Conservation (phyloP, 176 grass and related monocot species). For the Raddia distichophylla region DNA sequence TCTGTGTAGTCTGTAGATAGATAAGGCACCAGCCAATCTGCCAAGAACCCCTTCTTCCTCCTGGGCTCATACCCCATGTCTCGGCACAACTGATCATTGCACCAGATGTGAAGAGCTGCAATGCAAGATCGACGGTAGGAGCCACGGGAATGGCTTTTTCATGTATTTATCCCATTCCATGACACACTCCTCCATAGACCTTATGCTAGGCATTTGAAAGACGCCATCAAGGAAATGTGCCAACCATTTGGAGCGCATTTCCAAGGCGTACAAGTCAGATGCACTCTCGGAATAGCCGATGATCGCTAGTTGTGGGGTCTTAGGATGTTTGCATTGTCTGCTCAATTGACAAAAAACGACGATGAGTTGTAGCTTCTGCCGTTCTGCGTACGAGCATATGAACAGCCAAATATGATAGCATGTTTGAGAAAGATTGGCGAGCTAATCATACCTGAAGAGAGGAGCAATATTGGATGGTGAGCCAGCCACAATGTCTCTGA, state of each 20-base stretch:
- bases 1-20: slow-evolving; percentile 29
- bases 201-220: slow-evolving; percentile 38
- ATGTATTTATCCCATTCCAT: slow-evolving; percentile 8
- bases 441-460: slow-evolving; percentile 37
- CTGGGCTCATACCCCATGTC: slow-evolving; percentile 39
- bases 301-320: slow-evolving; percentile 36
- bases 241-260: slow-evolving; percentile 45
- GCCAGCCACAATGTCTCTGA: slow-evolving; percentile 40
- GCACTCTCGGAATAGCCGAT: slow-evolving; percentile 31
- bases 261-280: not conserved
- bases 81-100: slow-evolving; percentile 33
- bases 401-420: not conserved
- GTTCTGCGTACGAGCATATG: not conserved
- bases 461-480: slow-evolving; percentile 43
- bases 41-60: slow-evolving; percentile 44
- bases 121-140: not conserved
- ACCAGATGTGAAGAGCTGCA: slow-evolving; percentile 17
- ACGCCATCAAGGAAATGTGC: slow-evolving; percentile 32
- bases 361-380: not conserved
- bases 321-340: slow-evolving; percentile 47
- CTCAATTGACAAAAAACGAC: not conserved
- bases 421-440: not conserved
- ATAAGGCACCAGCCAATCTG: slow-evolving; percentile 30
- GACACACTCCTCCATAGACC: slow-evolving; percentile 28
- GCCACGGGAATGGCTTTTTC: not conserved